A percentile compares a stretch with the other conserved stretches of the same genome.
phyloP scores from a whole-genome alignment of 2,329 filamentous ascomycete genomes.

The Tricladium varicosporioides region DNA sequence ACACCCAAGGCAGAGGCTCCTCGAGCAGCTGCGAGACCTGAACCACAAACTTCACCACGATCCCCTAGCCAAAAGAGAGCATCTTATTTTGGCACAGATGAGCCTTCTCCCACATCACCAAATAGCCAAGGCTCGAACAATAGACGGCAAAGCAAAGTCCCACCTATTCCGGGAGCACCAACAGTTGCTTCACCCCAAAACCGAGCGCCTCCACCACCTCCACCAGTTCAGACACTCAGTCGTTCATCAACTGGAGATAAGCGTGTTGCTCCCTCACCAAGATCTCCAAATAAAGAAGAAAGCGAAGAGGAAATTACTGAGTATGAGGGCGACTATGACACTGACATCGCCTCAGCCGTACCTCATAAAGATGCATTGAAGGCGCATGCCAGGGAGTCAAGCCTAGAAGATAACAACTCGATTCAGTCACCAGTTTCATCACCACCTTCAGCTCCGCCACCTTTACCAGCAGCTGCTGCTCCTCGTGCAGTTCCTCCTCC shows the following conservation, averaged over 20 bases:
- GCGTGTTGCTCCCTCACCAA: slow-evolving; percentile 42
- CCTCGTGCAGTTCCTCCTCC: slow-evolving; percentile 64
- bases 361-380: slow-evolving; percentile 92
- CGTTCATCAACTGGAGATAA: slow-evolving; percentile 60
- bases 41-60: slow-evolving; percentile 37
- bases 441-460: slow-evolving; percentile 44
- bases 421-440: slow-evolving; percentile 44
- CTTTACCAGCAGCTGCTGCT: slow-evolving; percentile 50
- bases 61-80: slow-evolving; percentile 41
- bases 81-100: slow-evolving; percentile 38
- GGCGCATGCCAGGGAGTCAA: slow-evolving; percentile 73
- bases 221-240: slow-evolving; percentile 52
- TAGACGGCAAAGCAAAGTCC: slow-evolving; percentile 56
- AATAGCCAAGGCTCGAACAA: slow-evolving; percentile 38
- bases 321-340: slow-evolving; percentile 97
- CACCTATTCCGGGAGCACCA: slow-evolving; percentile 61
- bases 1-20: slow-evolving; percentile 38
- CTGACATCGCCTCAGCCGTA: slow-evolving; percentile 91
- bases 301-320: slow-evolving; percentile 82
- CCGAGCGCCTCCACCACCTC: slow-evolving; percentile 67
- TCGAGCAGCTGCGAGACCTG: slow-evolving; percentile 44
- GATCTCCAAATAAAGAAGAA: slow-evolving; percentile 49
- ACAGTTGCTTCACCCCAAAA: slow-evolving; percentile 46
- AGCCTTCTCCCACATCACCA: slow-evolving; percentile 39
- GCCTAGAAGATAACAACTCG: slow-evolving; percentile 66